Base-by-base conservation (phyloP, 2,329 filamentous ascomycete species). In the Microascus cirrosus region DNA sequence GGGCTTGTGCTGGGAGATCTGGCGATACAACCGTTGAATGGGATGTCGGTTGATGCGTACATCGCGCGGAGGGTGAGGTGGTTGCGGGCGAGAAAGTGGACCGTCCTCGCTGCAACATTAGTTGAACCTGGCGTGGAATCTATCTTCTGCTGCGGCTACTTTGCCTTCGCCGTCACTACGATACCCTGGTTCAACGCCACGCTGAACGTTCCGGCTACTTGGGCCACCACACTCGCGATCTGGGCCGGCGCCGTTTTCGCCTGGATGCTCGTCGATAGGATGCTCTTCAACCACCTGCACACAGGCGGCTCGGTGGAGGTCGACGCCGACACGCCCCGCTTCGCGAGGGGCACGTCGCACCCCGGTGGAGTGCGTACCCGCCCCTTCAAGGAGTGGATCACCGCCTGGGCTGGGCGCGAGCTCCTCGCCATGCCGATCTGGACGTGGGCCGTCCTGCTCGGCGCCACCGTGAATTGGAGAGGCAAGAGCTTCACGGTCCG, bases 61-160 rank as follows among this genome's bases (percentile, higher is more conserved):
- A 79, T 89, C 53, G 87, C 86, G 5, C 85, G 94, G 13, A 82
- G 94, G 25, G 86, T 92, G 3, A 82, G 94, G 56, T 99, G 94
- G 94, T 76, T 97, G 25, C 83, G 94, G 6, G 95, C 96, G 1
- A 80, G 94, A 53, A 99, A 99, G 70, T 97, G 90, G 75, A 96
- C 93, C 0, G 94, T 99, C 15, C 80, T 90, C 1, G 77, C 87
- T 0, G 95, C 94, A 0, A 97, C 95, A 0, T 75, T 96, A 1
- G 89, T 96, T 2, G 94, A 99, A 68, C 94, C 93, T 0, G 92
- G 91, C 2, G 91, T 95, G 0, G 94, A 99, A 70, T 87, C 87
- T 32, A 80, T 99, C 36, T 68, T 97, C 0, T 96, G 91, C 71
- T 90, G 87, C 24, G 73, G 85, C 0, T 91, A 95, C 66, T 84